Evolutionary conservation across 1,139 yeast species (phyloP), one percentile per base, ranked within the genome.

Genomic region (Candida sanyaensis): DNA sequence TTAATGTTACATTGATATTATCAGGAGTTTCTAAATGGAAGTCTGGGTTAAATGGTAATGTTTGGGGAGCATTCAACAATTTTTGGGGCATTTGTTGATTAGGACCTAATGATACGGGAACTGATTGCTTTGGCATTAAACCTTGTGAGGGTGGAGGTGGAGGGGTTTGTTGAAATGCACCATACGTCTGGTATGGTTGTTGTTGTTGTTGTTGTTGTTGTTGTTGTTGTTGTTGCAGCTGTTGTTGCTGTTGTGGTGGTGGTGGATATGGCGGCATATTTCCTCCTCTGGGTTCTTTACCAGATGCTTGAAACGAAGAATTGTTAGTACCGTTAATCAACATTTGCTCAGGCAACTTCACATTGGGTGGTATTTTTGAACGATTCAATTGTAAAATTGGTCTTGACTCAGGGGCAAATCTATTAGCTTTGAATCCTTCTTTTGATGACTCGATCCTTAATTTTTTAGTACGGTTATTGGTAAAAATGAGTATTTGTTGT

Each of bases 361-460:
- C 87, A 58, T 81, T 74, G 4, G 73, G 66, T 8, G 89, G 88
- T 40, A 83, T 57, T 44, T 63, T 63, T 13, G 64, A 66, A 55
- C 81, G 66, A 54, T 71, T 71, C 43, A 82, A 61, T 8, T 63
- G 66, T 34, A 82, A 52, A 13, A 72, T 64, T 2, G 77, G 73
- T 55, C 76, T 78, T 40, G 52, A 47, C 28, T 67, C 70, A 13
- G 67, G 59, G 1, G 69, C 64, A 26, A 63, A 64, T 30, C 65
- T 63, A 11, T 51, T 42, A 13, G 73, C 64, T 55, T 82, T 66
- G 44, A 78, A 68, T 0, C 84, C 84, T 63, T 84, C 89, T 58
- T 83, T 83, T 4, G 87, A 81, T 12, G 80, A 63, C 58, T 83
- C 88, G 28, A 81, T 76, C 53, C 86, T 65, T 32, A 83, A 60